Percentiles rank a stretch among this genome's conserved stretches.
Evolutionary conservation across 1,284 basidiomycete genomes (phyloP).

Genomic region (Agroathelia rolfsii): DNA sequence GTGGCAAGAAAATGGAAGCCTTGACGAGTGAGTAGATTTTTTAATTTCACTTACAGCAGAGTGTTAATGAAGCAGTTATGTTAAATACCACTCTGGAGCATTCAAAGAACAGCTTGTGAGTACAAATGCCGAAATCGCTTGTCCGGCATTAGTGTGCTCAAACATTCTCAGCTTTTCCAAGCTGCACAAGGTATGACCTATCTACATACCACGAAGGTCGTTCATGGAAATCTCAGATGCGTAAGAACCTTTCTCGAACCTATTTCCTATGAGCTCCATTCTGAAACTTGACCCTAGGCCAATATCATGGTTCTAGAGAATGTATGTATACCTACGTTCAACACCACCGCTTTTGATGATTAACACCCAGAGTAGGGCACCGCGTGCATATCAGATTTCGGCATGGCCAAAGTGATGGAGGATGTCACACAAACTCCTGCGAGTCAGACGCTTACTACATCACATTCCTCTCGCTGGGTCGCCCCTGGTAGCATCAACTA

Average conservation of each 20-base stretch:
- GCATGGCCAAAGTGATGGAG: slow-evolving; percentile 47
- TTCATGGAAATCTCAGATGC: slow-evolving; percentile 50
- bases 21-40: slow-evolving; percentile 29
- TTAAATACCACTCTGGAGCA: slow-evolving; percentile 21
- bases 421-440: slow-evolving; percentile 37
- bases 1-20: slow-evolving; percentile 48
- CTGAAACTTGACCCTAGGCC: slow-evolving; percentile 22
- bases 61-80: slow-evolving; percentile 24
- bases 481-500: slow-evolving; percentile 45
- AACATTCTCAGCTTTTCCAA: slow-evolving; percentile 28
- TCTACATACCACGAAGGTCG: slow-evolving; percentile 35
- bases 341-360: not conserved
- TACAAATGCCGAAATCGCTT: slow-evolving; percentile 1
- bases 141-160: slow-evolving; percentile 5
- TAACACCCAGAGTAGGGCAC: slow-evolving; percentile 26
- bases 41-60: slow-evolving; percentile 4
- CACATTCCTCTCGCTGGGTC: slow-evolving; percentile 41
- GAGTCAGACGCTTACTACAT: slow-evolving; percentile 31
- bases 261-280: slow-evolving; percentile 1
- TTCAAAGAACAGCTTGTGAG: slow-evolving; percentile 34
- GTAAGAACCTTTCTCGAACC: slow-evolving; percentile 24
- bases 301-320: slow-evolving; percentile 41
- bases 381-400: slow-evolving; percentile 50
- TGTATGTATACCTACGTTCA: slow-evolving; percentile 15
- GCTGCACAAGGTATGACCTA: slow-evolving; percentile 44